Base-by-base conservation (phyloP, 768 basidiomycete genomes). In the Suillus spraguei region DNA sequence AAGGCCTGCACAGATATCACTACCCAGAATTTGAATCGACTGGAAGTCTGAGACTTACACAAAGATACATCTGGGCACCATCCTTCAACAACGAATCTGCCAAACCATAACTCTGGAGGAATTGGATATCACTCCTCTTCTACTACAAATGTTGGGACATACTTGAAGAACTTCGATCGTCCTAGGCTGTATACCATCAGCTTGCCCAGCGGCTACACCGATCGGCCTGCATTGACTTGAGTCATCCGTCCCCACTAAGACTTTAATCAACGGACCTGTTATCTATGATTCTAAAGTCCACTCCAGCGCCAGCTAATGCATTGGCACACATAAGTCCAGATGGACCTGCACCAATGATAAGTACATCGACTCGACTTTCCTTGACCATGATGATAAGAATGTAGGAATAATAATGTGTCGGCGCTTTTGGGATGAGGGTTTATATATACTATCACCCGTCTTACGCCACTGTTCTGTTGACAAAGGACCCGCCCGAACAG, bases 241-340 rank as follows among this genome's bases (percentile, higher is more conserved):
- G 35, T 6, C 22, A 39, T 14, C 41, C 17, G 8, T 42, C 13
- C 5, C n/a, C 36, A 5, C 35, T 9, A 11, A 10, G 4, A 35
- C 4, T 42, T 14, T 13, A 20, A 50, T 2, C 9, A 33, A 44
- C 72, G 10, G 63, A 82, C 80, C 82, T 76, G 64, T 80, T 76
- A 62, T 85, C 84, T 8, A 85, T 72, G 56, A 85, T 78, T 41
- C 82, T 78, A 20, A 83, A 77, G 56, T 80, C 74, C 17, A 77
- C 70, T 8, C 84, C 82, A 5, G 80, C 82, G 28, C 68, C 70
- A 11, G 77, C 78, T 20, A 85, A 77, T 35, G 78, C 83, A 58
- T 88, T 87, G 32, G 84, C 85, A 63, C 86, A 88, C 88, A 92
- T 90, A 4, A 91, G 72, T 3, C 91, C 85, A 7, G 81, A 78